Base-by-base conservation (phyloP, 805 yeast species). In the Isabelozyma heimii region DNA sequence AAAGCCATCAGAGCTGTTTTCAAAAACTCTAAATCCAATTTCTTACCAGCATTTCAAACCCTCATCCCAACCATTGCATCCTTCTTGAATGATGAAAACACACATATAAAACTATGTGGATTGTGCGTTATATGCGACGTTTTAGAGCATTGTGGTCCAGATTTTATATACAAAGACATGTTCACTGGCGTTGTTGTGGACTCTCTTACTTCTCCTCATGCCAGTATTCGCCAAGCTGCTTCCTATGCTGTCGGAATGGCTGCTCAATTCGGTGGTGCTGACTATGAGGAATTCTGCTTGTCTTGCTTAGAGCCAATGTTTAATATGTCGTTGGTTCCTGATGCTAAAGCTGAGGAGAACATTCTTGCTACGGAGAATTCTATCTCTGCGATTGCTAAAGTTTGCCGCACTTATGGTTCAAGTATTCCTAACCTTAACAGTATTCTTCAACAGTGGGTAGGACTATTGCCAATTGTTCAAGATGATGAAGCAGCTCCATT, bases 401-500 rank as follows among this genome's bases (percentile, higher is more conserved):
- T 92, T 8, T 76, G 91, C 52, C 87, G 84, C 52, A 69, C 82
- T 13, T 84, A 77, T 57, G 84, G 85, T n/a, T 58, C 76, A 5
- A 52, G 71, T 4, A 73, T 89, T 44, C 84, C 91, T 28, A 81
- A 84, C 61, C 69, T 83, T 49, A 82, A 86, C 53, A 74, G 79
- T 24, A 80, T 88, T 24, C 72, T 89, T 44, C 79, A 76, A 28
- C 85, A 80, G 51, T 94, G 98, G 98, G 72, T 94, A 46, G 77
- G 79, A 52, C 78, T 89, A 9, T 79, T 94, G 55, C 99, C 98
- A 17, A 80, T 92, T 40, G 68, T 84, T 17, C 87, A 83, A 57
- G 97, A 94, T 65, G 87, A 83, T 40, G 94, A 88, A 56, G 96
- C 96, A 4, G 97, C 97, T 4, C 83, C 90, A 13, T 89, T 79